Evolutionary conservation across 2,329 filamentous ascomycete genomes (phyloP).

Genomic region (Microdochium trichocladiopsis): DNA sequence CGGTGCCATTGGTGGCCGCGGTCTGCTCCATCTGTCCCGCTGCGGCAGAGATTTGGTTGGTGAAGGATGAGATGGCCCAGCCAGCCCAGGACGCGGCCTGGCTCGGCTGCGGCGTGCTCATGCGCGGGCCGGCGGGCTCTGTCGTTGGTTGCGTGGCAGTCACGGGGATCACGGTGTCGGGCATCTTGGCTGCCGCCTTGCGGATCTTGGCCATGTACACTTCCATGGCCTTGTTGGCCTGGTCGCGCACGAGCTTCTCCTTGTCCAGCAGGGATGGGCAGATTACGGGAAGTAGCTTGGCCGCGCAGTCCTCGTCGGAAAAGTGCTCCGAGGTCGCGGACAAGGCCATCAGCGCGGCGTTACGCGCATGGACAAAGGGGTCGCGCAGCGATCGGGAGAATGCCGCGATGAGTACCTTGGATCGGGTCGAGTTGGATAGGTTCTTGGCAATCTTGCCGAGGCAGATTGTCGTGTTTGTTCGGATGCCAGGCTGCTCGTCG

Average conservation of each 20-base stretch:
- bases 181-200: slow-evolving; percentile 68
- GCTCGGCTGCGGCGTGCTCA: slow-evolving; percentile 66
- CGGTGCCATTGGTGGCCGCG: slow-evolving; percentile 25
- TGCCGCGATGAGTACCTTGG: slow-evolving; percentile 88
- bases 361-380: slow-evolving; percentile 90
- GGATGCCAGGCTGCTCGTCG: slow-evolving; percentile 93
- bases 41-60: slow-evolving; percentile 81
- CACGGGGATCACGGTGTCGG: slow-evolving; percentile 71
- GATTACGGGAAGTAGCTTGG: slow-evolving; percentile 74
- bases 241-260: slow-evolving; percentile 89
- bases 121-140: slow-evolving; percentile 53
- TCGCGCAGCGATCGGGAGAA: slow-evolving; percentile 86
- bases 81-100: slow-evolving; percentile 72
- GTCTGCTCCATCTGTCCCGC: slow-evolving; percentile 71
- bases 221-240: slow-evolving; percentile 84
- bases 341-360: slow-evolving; percentile 80
- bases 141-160: slow-evolving; percentile 37
- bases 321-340: slow-evolving; percentile 82
- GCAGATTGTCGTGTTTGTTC: slow-evolving; percentile 97
- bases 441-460: slow-evolving; percentile 93
- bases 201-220: slow-evolving; percentile 76
- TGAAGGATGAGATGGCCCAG: slow-evolving; percentile 98
- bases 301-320: slow-evolving; percentile 81
- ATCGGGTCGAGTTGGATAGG: slow-evolving; percentile 67
- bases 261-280: slow-evolving; percentile 86